phyloP scores from a whole-genome alignment of 495 filamentous ascomycete species.

The Aspergillus haitiensis region DNA sequence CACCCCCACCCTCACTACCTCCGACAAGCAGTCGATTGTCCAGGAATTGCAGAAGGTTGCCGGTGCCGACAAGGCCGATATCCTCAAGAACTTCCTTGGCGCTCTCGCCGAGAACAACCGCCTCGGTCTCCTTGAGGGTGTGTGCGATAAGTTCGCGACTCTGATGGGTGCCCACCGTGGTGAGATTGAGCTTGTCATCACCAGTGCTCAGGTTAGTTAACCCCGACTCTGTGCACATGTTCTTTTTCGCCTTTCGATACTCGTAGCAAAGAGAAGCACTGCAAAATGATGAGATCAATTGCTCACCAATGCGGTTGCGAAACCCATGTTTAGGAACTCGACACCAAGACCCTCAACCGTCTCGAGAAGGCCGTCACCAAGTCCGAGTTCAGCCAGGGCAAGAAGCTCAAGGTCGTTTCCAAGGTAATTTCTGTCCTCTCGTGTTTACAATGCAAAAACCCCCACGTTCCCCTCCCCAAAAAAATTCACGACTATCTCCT shows the following conservation, averaged over 20 bases:
- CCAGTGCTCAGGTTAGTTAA: conserved; percentile 75
- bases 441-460: no score
- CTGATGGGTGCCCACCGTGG: conserved; percentile 87
- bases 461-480: conserved; percentile 22
- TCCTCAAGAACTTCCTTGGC: conserved; percentile 88
- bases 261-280: neutral
- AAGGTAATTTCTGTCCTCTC: conserved; percentile 53
- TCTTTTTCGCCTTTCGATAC: neutral
- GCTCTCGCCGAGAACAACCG: conserved; percentile 96
- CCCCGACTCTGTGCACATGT: conserved; percentile 7
- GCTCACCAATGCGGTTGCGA: no score
- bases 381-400: conserved; percentile 84
- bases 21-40: conserved; percentile 82
- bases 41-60: conserved; percentile 78
- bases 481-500: neutral
- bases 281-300: conserved; percentile 16
- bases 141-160: conserved; percentile 81
- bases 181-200: conserved; percentile 89
- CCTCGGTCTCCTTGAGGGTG: conserved; percentile 73
- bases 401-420: conserved; percentile 96
- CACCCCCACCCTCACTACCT: conserved; percentile 72
- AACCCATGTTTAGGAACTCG: conserved; percentile 78
- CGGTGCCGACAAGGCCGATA: conserved; percentile 69
- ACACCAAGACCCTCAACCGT: conserved; percentile 77
- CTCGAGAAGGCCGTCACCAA: conserved; percentile 87